phyloP scores from a whole-genome alignment of 106 monocot genomes.

The Dendrobium officinale region DNA sequence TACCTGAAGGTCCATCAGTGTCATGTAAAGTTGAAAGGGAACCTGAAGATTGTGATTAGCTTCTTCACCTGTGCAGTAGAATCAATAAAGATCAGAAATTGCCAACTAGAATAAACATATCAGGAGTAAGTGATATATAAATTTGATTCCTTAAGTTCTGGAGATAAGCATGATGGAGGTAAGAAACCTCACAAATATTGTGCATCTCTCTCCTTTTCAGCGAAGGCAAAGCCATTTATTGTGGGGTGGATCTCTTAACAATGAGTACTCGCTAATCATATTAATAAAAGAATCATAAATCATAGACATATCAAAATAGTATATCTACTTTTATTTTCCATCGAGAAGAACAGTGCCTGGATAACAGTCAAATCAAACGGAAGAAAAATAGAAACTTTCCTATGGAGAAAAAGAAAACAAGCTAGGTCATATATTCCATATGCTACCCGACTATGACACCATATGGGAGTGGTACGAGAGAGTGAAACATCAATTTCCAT shows the following conservation, averaged over 20 bases:
- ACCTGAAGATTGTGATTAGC: conserved; percentile 67
- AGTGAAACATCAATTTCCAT: too few species aligned
- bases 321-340: too few species aligned
- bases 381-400: too few species aligned
- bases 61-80: conserved; percentile 50
- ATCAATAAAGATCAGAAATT: not conserved
- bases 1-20: conserved; percentile 93
- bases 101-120: not conserved
- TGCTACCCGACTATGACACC: too few species aligned
- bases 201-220: conserved; percentile 74
- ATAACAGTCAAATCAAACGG: too few species aligned
- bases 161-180: conserved; percentile 45
- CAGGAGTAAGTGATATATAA: not conserved
- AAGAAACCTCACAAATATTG: conserved; percentile 81
- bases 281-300: too few species aligned
- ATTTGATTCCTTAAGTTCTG: conserved; percentile 58
- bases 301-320: too few species aligned
- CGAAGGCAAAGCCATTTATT: conserved; percentile 55
- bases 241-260: too few species aligned
- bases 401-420: too few species aligned
- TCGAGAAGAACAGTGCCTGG: too few species aligned
- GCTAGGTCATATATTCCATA: conserved; percentile 22
- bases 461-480: too few species aligned
- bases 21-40: conserved; percentile 74
- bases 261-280: too few species aligned